Evolutionary conservation across 2,329 filamentous ascomycete genomes (phyloP), one percentile per base, ranked within the genome.

Genomic region (Colletotrichum siamense): DNA sequence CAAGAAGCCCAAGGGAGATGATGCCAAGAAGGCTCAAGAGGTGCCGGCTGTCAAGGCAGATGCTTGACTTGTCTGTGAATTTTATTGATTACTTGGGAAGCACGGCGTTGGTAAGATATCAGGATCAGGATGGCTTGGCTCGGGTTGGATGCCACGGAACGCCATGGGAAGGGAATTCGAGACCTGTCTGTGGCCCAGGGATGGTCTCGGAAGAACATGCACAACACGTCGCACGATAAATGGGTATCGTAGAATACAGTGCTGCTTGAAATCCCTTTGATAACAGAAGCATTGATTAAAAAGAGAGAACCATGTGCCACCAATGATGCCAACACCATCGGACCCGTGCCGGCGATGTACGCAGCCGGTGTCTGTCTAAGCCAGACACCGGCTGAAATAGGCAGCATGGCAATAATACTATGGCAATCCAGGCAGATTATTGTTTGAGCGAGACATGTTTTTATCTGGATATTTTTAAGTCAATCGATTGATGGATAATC

Each of bases 1-100:
- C 64, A 90, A 90, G 82, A 91, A 90, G 80, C 80, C 84, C n/a
- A 91, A 90, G 77, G 4, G 12, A 34, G 59, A 63, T 8, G 59
- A 63, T 34, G 30, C 30, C 22, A 22, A 30, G 12, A 34, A 63
- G 59, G 22, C 55, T 28, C 8, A 63, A 63, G 59, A 63, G 30
- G 12, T 28, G n/a, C 18, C n/a, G 22, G 10, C 30, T 7, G 59
- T 22, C 30, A 36, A 30, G n/a, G 30, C 9, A 34, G 62, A 24
- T 12, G 8, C 32, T 26, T 22, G 3, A 36, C 34, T 44, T 44
- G 13, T 3, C 3, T 16, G 5, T 24, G 22, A 8, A 39, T 16
- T 39, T n/a, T 13, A 24, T 44, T 64, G 22, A 28, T 44, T 64
- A 44, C 32, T 52, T 52, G 12, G n/a, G 24, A 39, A 64, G 62